These are phyloP conservation scores for Quambalaria eucalypti DNA, from an alignment of 1,284 basidiomycete species.

Conservation along the genomic window DNA sequence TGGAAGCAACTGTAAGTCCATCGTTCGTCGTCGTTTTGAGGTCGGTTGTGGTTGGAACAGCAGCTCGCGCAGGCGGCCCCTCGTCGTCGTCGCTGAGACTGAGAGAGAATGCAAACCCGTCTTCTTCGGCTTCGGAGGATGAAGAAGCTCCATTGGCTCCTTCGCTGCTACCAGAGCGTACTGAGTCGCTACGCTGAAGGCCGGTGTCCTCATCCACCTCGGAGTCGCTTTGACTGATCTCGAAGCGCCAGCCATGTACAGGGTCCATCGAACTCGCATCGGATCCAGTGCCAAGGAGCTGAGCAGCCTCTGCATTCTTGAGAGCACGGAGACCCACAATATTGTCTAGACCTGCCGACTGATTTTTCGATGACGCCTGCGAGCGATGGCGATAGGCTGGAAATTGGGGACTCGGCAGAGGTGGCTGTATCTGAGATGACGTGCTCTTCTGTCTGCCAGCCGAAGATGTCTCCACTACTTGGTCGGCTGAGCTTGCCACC, in stretches of 20 bases:
- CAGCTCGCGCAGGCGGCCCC: not conserved
- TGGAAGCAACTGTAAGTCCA: too few species aligned
- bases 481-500: not conserved
- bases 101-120: not conserved
- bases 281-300: not conserved
- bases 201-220: not conserved
- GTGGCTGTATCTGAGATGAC: too few species aligned
- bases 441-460: too few species aligned
- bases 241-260: not conserved
- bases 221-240: not conserved
- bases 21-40: not conserved
- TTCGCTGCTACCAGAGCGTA: not conserved
- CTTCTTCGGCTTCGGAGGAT: not conserved
- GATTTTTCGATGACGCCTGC: not conserved
- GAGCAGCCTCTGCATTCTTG: not conserved
- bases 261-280: not conserved
- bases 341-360: not conserved
- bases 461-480: too few species aligned
- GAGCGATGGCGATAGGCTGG: not conserved
- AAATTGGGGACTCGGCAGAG: not conserved
- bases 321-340: not conserved
- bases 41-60: not conserved
- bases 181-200: too few species aligned
- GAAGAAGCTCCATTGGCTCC: not conserved
- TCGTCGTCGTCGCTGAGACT: conserved; percentile 1